phyloP scores from a whole-genome alignment of 2,329 filamentous ascomycete species.

The Intubia oerlemansii region DNA sequence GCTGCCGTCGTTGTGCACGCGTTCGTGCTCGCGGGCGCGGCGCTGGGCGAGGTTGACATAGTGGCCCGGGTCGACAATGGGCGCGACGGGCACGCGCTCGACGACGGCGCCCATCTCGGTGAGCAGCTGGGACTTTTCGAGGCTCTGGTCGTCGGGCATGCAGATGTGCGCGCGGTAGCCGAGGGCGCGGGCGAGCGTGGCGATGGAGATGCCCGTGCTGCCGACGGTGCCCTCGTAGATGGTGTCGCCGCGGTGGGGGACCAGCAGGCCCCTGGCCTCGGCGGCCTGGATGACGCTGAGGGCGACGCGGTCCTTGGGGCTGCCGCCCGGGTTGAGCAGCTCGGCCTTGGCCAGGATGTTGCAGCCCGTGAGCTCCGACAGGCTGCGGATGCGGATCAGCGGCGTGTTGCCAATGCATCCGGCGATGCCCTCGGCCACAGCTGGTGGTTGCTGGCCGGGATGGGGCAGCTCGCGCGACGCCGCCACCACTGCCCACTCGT shows the following conservation, averaged over 20 bases:
- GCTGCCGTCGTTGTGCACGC: conserved; percentile 31
- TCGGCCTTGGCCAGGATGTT: conserved; percentile 87
- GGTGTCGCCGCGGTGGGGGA: conserved; percentile 67
- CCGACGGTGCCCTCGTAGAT: conserved; percentile 97
- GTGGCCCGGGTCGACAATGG: conserved; percentile 81
- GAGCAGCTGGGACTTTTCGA: conserved; percentile 77
- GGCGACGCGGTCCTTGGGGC: conserved; percentile 87
- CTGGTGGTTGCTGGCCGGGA: not conserved
- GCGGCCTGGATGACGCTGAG: conserved; percentile 72
- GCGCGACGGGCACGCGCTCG: conserved; percentile 73
- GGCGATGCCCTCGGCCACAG: conserved; percentile 58
- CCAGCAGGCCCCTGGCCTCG: conserved; percentile 55
- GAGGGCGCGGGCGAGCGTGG: conserved; percentile 65
- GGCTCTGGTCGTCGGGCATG: conserved; percentile 83
- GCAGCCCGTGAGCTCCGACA: conserved; percentile 73
- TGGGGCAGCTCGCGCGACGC: conserved; percentile 1
- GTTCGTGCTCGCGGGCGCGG: conserved; percentile 55
- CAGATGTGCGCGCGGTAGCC: conserved; percentile 91
- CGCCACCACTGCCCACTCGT: conserved; percentile 6
- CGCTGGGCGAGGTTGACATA: conserved; percentile 81
- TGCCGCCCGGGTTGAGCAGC: conserved; percentile 86
- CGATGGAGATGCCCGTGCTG: conserved; percentile 87
- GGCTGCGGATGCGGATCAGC: conserved; percentile 62
- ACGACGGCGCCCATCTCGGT: conserved; percentile 81
- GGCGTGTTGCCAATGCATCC: conserved; percentile 88